Evolutionary conservation across 1,284 basidiomycete genomes (phyloP).

Genomic region (Cerioporus squamosus): DNA sequence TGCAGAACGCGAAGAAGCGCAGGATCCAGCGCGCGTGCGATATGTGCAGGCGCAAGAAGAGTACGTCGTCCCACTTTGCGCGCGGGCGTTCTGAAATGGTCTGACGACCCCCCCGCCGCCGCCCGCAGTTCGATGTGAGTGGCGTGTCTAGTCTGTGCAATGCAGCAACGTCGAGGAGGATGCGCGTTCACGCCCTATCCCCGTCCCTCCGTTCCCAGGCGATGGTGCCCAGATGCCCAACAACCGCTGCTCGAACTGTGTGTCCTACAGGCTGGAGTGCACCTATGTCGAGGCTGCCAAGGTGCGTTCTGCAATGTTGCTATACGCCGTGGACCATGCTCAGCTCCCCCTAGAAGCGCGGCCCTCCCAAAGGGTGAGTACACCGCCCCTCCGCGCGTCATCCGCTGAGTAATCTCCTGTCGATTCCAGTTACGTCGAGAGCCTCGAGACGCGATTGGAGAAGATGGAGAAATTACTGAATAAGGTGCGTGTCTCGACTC

Average conservation of each 20-base stretch:
- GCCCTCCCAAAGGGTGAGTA: slow-evolving; percentile 81
- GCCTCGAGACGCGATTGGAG: slow-evolving; percentile 70
- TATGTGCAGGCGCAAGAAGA: slow-evolving; percentile 76
- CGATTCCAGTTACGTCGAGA: slow-evolving; percentile 64
- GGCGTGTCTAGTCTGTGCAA: neutral
- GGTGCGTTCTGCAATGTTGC: slow-evolving; percentile 42
- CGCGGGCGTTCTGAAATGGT: neutral
- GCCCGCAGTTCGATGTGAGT: slow-evolving; percentile 30
- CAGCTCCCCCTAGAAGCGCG: slow-evolving; percentile 61
- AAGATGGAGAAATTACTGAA: slow-evolving; percentile 72
- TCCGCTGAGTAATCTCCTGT: slow-evolving; percentile 3
- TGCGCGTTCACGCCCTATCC: neutral
- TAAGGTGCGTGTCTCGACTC: slow-evolving; percentile 46
- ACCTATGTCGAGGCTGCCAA: slow-evolving; percentile 78
- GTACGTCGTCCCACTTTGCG: slow-evolving; percentile 41
- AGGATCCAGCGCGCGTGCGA: slow-evolving; percentile 78
- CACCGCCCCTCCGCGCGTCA: neutral
- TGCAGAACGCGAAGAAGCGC: slow-evolving; percentile 58
- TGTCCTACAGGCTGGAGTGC: slow-evolving; percentile 73
- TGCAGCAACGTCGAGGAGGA: neutral
- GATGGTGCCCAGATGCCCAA: slow-evolving; percentile 53
- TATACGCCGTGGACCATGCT: neutral
- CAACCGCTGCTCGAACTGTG: slow-evolving; percentile 80
- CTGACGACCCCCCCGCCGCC: neutral
- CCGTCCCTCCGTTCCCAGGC: slow-evolving; percentile 18